phyloP scores from a whole-genome alignment of 2,329 filamentous ascomycete genomes.

The Juglanconis sp. region DNA sequence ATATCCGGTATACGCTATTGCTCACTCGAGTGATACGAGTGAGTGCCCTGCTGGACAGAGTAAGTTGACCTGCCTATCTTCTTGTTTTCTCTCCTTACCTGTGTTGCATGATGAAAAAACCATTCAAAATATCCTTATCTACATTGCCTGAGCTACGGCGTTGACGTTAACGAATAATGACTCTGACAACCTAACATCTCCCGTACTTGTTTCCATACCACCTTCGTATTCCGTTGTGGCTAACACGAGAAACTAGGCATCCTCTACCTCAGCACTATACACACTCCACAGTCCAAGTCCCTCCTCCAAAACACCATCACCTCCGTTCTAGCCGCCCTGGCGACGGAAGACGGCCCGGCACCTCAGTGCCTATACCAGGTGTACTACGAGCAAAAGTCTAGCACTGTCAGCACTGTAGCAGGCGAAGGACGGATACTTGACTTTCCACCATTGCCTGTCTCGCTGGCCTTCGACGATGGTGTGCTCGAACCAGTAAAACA shows the following conservation, averaged over 20 bases:
- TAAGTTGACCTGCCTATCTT: constrained; percentile 54
- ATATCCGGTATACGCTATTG: constrained; percentile 56
- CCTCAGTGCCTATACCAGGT: constrained; percentile 46
- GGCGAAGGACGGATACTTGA: constrained; percentile 45
- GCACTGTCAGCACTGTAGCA: constrained; percentile 8
- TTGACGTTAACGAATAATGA: constrained; percentile 71
- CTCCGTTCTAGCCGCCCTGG: constrained; percentile 34
- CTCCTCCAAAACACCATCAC: constrained; percentile 39
- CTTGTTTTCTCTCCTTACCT: constrained; percentile 19
- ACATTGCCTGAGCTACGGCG: constrained; percentile 93
- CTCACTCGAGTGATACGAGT: constrained; percentile 86
- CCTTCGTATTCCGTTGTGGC: constrained; percentile 18
- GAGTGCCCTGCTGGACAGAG: constrained; percentile 87
- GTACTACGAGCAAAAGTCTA: constrained; percentile 49
- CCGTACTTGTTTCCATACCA: constrained; percentile 18
- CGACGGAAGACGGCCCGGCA: constrained; percentile 23
- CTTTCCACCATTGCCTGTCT: constrained; percentile 58
- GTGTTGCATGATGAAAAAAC: constrained; percentile 68
- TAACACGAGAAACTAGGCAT: constrained; percentile 32
- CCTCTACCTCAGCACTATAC: constrained; percentile 40
- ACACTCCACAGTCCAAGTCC: constrained; percentile 32
- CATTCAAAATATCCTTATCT: constrained; percentile 84
- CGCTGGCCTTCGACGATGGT: constrained; percentile 72
- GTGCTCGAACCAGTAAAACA: constrained; percentile 63
- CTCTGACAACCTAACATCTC: constrained; percentile 64